A percentile compares a stretch with the other conserved stretches of the same genome.
Evolutionary conservation across 495 filamentous ascomycete species (phyloP).

Genomic region (Daldinia vernicosa): DNA sequence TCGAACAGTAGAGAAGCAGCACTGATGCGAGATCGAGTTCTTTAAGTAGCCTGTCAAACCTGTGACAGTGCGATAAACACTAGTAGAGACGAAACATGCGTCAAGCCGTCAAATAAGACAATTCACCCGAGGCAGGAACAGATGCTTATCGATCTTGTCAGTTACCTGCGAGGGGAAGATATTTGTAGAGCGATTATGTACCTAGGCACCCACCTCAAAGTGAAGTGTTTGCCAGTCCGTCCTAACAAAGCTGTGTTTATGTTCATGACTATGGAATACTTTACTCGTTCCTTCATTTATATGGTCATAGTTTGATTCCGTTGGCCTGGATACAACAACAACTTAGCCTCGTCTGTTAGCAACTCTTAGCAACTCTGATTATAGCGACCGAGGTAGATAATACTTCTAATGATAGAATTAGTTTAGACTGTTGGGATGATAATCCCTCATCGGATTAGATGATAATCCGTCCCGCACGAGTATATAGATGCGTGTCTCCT

Average conservation of each 20-base stretch:
- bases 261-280: background rate
- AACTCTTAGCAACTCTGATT: background rate
- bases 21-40: background rate
- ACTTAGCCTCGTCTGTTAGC: background rate
- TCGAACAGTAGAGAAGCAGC: background rate
- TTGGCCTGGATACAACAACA: background rate
- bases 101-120: background rate
- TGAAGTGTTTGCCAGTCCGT: background rate
- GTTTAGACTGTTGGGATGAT: too few relatives aligned
- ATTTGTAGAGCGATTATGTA: background rate
- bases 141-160: background rate
- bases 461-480: too few relatives aligned
- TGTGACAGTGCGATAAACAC: background rate
- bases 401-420: background rate
- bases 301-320: background rate
- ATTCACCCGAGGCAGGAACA: background rate
- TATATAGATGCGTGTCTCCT: too few relatives aligned
- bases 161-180: background rate
- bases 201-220: constrained; percentile 1
- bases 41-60: background rate
- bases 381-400: background rate
- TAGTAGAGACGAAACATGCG: constrained; percentile 15
- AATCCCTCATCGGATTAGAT: too few relatives aligned
- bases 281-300: background rate
- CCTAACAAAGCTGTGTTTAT: background rate